Evolutionary conservation across 768 basidiomycete species (phyloP).

Genomic region (Gautieria morchelliformis): DNA sequence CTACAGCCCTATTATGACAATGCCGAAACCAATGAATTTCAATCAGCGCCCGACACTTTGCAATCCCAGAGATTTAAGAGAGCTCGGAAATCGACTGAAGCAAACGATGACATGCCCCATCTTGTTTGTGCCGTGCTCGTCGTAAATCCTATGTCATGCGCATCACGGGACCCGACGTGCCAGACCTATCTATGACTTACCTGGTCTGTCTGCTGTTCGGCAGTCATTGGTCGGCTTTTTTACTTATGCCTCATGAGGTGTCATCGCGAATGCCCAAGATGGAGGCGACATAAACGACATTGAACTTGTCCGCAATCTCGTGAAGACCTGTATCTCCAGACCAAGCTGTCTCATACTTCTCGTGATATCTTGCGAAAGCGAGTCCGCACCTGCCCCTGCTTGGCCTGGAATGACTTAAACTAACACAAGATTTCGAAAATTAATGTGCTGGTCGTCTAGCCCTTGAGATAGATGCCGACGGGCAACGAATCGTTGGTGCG

Average conservation of each 20-base stretch:
- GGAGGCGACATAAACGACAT: slow-evolving; percentile 48
- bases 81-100: too few species aligned
- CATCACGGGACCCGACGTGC: slow-evolving; percentile 29
- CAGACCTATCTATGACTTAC: slow-evolving; percentile 55
- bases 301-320: slow-evolving; percentile 41
- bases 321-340: slow-evolving; percentile 34
- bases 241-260: slow-evolving; percentile 26
- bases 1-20: too few species aligned
- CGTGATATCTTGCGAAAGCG: slow-evolving; percentile 28
- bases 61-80: too few species aligned
- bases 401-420: background rate
- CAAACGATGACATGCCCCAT: too few species aligned
- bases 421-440: slow-evolving; percentile 49
- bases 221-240: slow-evolving; percentile 22
- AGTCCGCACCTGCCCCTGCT: slow-evolving; percentile 11
- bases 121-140: too few species aligned
- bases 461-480: slow-evolving; percentile 38
- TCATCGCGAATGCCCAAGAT: slow-evolving; percentile 47
- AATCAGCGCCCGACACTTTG: too few species aligned
- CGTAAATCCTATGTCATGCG: too few species aligned
- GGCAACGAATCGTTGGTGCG: slow-evolving; percentile 54
- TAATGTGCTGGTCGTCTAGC: slow-evolving; percentile 51
- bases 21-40: too few species aligned
- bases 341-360: slow-evolving; percentile 54
- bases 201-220: slow-evolving; percentile 25